These are phyloP conservation scores for Arthromyces matolae DNA, from an alignment of 768 basidiomycete genomes.

Conservation along the genomic window DNA sequence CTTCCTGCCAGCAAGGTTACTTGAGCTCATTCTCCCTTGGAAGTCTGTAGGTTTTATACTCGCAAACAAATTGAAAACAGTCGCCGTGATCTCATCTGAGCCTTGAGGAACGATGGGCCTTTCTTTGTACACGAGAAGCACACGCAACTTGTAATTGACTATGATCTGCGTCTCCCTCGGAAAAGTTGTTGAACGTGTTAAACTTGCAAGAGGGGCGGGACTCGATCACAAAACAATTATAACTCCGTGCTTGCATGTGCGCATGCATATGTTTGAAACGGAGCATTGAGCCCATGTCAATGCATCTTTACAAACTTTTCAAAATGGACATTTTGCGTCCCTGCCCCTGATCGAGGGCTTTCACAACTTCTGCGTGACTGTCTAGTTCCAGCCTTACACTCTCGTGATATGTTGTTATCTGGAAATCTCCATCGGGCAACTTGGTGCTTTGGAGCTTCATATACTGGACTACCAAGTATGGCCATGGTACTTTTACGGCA, in stretches of 20 bases:
- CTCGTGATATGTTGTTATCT: conserved; percentile 12
- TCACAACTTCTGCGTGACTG: too few species aligned
- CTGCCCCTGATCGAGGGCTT: conserved; percentile 15
- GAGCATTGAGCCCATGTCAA: not conserved
- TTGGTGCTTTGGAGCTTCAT: conserved; percentile 4
- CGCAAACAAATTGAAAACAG: too few species aligned
- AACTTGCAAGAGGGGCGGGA: too few species aligned
- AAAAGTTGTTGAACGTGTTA: not conserved
- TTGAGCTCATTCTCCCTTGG: too few species aligned
- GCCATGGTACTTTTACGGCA: conserved; percentile 8
- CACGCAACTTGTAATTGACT: not conserved
- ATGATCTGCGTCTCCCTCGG: conserved; percentile 6
- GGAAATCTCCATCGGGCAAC: conserved; percentile 17
- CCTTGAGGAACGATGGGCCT: too few species aligned
- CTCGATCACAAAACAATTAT: too few species aligned
- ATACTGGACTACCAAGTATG: not conserved
- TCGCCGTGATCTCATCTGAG: too few species aligned
- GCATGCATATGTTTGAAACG: not conserved
- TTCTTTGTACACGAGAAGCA: too few species aligned
- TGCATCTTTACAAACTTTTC: conserved; percentile 1
- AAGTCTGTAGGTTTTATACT: too few species aligned
- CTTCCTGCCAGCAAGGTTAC: too few species aligned
- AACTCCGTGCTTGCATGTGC: conserved; percentile 1
- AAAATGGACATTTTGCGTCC: conserved; percentile 7
- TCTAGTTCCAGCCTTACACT: conserved; percentile 1